Percentiles rank a stretch among this genome's conserved stretches.
phyloP scores from a whole-genome alignment of 2,329 filamentous ascomycete genomes.

The Pseudogymnoascus sp. region DNA sequence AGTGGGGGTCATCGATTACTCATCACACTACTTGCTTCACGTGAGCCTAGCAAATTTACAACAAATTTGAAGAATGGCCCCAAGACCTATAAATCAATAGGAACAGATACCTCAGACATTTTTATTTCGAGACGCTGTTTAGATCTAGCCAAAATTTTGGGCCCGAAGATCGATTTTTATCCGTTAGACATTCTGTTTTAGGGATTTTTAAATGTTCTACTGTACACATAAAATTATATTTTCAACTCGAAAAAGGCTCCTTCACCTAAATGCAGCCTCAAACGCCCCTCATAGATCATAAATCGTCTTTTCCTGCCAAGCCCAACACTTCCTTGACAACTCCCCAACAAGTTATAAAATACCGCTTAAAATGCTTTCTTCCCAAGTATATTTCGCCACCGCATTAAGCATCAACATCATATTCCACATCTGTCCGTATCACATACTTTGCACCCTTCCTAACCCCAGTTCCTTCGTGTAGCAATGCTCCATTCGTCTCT shows the following conservation, averaged over 20 bases:
- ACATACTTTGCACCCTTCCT: constrained; percentile 59
- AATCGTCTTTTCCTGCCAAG: not conserved
- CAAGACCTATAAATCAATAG: not conserved
- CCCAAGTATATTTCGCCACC: not conserved
- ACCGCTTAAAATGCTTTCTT: not conserved
- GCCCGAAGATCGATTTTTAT: not conserved
- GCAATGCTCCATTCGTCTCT: constrained; percentile 52
- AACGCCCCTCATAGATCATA: not conserved
- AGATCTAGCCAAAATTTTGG: not conserved
- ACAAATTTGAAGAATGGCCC: not conserved
- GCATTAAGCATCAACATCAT: constrained; percentile 41
- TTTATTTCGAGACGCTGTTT: not conserved
- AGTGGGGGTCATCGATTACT: constrained; percentile 5
- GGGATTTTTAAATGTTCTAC: not conserved
- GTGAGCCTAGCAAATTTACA: not conserved
- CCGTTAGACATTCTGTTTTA: not conserved
- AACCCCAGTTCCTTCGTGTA: constrained; percentile 65
- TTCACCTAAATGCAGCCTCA: not conserved
- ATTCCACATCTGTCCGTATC: constrained; percentile 62
- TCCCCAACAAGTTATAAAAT: not conserved
- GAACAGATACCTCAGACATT: not conserved
- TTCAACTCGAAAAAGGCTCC: not conserved
- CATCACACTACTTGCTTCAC: constrained; percentile 1
- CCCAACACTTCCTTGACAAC: not conserved
- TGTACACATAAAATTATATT: not conserved